Percentiles rank a stretch among this genome's conserved stretches.
These are phyloP conservation scores for Claviceps pazoutovae DNA, from an alignment of 2,329 filamentous ascomycete species.

Conservation along the genomic window DNA sequence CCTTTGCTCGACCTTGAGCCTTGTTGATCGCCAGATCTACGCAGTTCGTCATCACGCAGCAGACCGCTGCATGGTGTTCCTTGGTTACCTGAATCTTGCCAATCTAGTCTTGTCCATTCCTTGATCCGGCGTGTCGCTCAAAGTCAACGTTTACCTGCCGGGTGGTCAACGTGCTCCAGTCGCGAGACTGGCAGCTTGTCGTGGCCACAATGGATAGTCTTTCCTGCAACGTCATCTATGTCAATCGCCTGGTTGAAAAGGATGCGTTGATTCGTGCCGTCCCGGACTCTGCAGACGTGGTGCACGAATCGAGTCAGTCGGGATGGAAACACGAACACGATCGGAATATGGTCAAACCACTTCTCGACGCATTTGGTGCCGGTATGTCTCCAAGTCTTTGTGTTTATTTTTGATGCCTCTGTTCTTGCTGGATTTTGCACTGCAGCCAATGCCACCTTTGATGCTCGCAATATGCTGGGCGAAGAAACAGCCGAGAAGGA, in stretches of 20 bases:
- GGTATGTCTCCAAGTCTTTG: constrained; percentile 22
- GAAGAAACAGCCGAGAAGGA: background rate
- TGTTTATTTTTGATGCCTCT: background rate
- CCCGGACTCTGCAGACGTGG: constrained; percentile 6
- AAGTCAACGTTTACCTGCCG: constrained; percentile 11
- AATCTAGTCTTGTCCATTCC: background rate
- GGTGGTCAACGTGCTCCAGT: constrained; percentile 44
- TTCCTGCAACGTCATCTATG: constrained; percentile 45
- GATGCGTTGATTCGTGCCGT: constrained; percentile 28
- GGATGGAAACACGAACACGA: constrained; percentile 27
- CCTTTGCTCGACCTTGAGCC: background rate
- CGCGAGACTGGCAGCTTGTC: constrained; percentile 45
- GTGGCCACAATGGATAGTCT: constrained; percentile 43
- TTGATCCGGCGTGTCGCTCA: constrained; percentile 4
- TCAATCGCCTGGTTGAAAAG: constrained; percentile 38
- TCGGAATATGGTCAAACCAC: constrained; percentile 31
- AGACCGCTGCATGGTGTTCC: background rate
- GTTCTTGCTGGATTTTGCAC: background rate
- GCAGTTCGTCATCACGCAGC: background rate
- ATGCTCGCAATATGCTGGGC: background rate
- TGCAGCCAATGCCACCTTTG: background rate
- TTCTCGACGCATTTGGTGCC: constrained; percentile 41
- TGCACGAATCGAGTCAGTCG: constrained; percentile 4
- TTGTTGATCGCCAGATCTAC: background rate
- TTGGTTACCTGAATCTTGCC: background rate